Evolutionary conservation across 2,329 filamentous ascomycete genomes (phyloP), one percentile per base, ranked within the genome.

Genomic region (Polytolypa hystricis): DNA sequence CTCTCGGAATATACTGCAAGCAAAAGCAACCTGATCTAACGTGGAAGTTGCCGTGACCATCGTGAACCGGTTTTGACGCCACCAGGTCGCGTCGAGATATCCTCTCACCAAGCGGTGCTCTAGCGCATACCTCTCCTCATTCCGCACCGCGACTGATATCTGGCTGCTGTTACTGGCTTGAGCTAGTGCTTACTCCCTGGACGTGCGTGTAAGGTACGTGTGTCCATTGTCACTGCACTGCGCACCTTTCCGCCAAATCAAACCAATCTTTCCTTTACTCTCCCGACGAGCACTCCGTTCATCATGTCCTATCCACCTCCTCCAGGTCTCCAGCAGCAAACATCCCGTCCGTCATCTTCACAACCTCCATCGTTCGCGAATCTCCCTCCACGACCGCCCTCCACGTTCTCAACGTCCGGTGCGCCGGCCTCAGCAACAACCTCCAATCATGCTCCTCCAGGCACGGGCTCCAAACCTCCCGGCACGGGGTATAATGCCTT

Each of bases 291-390:
- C 55, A n/a, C 52, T 48, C 58, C 60, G 52, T 67, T 69, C 67
- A 70, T 68, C 66, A 89, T 89, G 84, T 80, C 82, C 65, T 84
- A 84, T 73, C 80, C 82, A 64, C 80, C 79, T 57, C 81, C 81
- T 81, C 81, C 84, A 84, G 82, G 82, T 72, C 66, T 74, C 44
- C 63, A 57, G 45, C 63, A 58, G 44, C 49, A 60, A 58, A 68
- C 59, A 54, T 55, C 57, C 53, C 55, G 52, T 60, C 64, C 52
- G 47, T 58, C 41, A 46, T 60, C 48, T 51, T 43, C 53, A 36
- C 50, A 56, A 51, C 43, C 52, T 33, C 49, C 54, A 50, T 58
- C 62, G 27, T 65, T 51, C 65, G 73, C 57, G 53, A 84, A 81
- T 49, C 79, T 93, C 26, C 84, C 84, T 47, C 77, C 84, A 44